Evolutionary conservation across 345 rosid species (phyloP).

Genomic region (Sisymbrium irio): DNA sequence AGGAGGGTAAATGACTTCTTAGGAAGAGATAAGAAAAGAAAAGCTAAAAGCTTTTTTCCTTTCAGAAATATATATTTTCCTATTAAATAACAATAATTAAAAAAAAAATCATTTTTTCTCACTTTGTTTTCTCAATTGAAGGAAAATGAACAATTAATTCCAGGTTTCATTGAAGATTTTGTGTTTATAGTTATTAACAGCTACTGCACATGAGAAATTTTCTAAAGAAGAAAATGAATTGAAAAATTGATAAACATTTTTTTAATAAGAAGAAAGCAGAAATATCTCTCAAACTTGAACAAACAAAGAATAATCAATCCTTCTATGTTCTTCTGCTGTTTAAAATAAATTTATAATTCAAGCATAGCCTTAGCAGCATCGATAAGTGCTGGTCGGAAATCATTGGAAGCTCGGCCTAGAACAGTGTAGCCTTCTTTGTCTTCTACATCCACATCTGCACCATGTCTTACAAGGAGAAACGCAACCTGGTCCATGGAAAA

Average conservation of each 20-base stretch:
- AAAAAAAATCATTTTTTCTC: neutral
- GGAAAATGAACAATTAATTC: neutral
- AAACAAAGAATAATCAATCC: neutral
- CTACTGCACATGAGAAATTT: neutral
- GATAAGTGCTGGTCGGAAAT: constrained; percentile 54
- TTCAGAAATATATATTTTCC: neutral
- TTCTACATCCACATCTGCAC: constrained; percentile 83
- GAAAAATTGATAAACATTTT: neutral
- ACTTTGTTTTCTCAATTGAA: neutral
- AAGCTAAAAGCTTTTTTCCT: neutral
- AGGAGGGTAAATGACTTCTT: constrained; percentile 28
- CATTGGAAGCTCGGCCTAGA: constrained; percentile 75
- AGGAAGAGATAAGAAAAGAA: constrained; percentile 20
- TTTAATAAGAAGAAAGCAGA: neutral
- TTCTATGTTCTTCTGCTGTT: neutral
- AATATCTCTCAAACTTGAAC: neutral
- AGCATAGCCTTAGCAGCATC: constrained; percentile 85
- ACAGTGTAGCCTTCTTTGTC: constrained; percentile 96
- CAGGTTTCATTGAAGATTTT: neutral
- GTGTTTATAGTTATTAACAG: neutral
- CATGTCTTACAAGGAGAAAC: constrained; percentile 75
- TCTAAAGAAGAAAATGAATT: neutral
- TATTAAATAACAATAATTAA: neutral
- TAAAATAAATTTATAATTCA: constrained; percentile 51
- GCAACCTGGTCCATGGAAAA: constrained; percentile 52